Percentiles rank a stretch among this genome's conserved stretches.
These are phyloP conservation scores for Microascus cirrosus DNA, from an alignment of 2,329 filamentous ascomycete species.

Conservation along the genomic window DNA sequence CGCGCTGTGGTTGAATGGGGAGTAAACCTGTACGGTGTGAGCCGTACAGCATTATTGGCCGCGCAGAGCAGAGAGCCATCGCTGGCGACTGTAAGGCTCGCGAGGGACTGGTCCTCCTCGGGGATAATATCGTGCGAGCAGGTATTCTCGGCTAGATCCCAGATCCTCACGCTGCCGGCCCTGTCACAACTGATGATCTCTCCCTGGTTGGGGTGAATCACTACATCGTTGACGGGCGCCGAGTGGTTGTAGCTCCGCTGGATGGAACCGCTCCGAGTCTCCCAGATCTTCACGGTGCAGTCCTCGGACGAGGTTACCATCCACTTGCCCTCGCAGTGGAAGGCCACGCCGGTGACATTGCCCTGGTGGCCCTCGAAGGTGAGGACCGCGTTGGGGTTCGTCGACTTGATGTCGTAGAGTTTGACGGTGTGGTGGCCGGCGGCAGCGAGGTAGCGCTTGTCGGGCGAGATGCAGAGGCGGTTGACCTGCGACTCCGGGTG, in stretches of 20 bases:
- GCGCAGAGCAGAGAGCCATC: conserved; percentile 89
- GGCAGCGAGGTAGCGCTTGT: conserved; percentile 93
- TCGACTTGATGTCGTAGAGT: conserved; percentile 96
- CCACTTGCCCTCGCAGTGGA: conserved; percentile 99
- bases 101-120: conserved; percentile 87
- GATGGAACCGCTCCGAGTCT: conserved; percentile 72
- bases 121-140: conserved; percentile 94
- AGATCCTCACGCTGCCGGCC: conserved; percentile 83
- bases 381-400: conserved; percentile 87
- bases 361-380: conserved; percentile 93
- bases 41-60: conserved; percentile 71
- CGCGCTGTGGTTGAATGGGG: neutral
- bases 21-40: neutral
- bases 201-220: conserved; percentile 98
- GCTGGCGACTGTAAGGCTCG: conserved; percentile 90
- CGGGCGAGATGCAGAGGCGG: conserved; percentile 92
- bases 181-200: conserved; percentile 96
- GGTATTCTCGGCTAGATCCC: conserved; percentile 94
- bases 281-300: conserved; percentile 95
- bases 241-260: conserved; percentile 91
- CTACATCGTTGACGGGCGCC: conserved; percentile 87
- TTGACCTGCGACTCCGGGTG: conserved; percentile 98
- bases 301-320: conserved; percentile 98
- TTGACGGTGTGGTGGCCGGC: conserved; percentile 74
- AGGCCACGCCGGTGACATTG: conserved; percentile 93